Evolutionary conservation across 2,329 filamentous ascomycete species (phyloP).

Genomic region (Leptosphaerulina australis): DNA sequence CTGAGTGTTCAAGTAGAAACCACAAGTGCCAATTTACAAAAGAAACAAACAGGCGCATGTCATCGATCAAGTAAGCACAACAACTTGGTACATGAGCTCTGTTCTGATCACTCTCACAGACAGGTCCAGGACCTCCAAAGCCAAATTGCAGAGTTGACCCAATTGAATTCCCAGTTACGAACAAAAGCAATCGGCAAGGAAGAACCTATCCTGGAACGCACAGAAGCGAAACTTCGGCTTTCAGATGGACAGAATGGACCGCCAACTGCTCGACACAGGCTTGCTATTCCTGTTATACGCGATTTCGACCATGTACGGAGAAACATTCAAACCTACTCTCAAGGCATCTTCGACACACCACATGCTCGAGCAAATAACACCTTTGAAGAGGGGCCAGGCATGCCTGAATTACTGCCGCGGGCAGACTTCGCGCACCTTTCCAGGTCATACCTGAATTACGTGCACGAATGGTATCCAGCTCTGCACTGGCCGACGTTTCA

Average conservation of each 20-base stretch:
- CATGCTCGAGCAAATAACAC: constrained; percentile 61
- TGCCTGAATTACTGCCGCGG: constrained; percentile 72
- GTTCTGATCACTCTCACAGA: constrained; percentile 46
- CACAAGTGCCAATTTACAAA: constrained; percentile 99
- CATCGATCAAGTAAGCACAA: constrained; percentile 80
- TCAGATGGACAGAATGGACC: constrained; percentile 19
- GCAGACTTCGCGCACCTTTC: constrained; percentile 74
- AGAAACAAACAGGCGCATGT: constrained; percentile 98
- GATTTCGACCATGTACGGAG: constrained; percentile 74
- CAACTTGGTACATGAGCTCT: not conserved
- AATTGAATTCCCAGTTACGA: constrained; percentile 77
- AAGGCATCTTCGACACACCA: constrained; percentile 80
- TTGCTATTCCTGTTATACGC: constrained; percentile 65
- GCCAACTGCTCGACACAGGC: constrained; percentile 49
- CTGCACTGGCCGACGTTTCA: constrained; percentile 87
- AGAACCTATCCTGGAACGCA: constrained; percentile 51
- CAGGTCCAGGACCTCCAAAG: constrained; percentile 97
- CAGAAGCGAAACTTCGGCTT: constrained; percentile 55
- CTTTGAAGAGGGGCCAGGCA: constrained; percentile 51
- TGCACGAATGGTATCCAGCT: constrained; percentile 83
- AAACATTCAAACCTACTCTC: constrained; percentile 75
- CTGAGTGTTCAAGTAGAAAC: constrained; percentile 93
- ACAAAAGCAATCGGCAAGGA: constrained; percentile 64
- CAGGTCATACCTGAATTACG: constrained; percentile 73
- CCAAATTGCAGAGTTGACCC: constrained; percentile 79